Percentiles rank a stretch among this genome's conserved stretches.
Conservation (phyloP, 2,329 filamentous ascomycete species). For the Claviceps sp. region DNA sequence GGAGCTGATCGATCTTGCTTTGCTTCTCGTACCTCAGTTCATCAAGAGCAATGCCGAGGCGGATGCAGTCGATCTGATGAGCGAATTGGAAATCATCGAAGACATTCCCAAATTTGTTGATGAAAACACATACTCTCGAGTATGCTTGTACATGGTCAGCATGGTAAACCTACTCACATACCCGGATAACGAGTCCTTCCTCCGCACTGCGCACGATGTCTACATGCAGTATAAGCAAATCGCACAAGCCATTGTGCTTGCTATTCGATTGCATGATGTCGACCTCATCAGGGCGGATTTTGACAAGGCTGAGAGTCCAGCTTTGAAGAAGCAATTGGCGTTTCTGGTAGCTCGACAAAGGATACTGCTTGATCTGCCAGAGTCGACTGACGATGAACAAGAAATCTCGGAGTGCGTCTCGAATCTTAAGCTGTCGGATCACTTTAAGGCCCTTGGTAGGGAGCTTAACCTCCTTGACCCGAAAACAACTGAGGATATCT, state of each 20-base stretch:
- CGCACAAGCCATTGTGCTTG: slow-evolving; percentile 84
- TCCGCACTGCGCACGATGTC: slow-evolving; percentile 83
- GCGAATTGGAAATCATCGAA: slow-evolving; percentile 94
- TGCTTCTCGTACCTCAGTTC: slow-evolving; percentile 83
- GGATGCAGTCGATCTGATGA: slow-evolving; percentile 92
- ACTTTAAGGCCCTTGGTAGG: slow-evolving; percentile 89
- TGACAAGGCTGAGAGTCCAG: slow-evolving; percentile 62
- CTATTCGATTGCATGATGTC: slow-evolving; percentile 82
- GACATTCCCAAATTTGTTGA: slow-evolving; percentile 80
- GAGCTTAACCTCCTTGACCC: slow-evolving; percentile 95
- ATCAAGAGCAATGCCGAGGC: slow-evolving; percentile 96
- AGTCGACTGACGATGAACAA: slow-evolving; percentile 54
- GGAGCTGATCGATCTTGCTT: slow-evolving; percentile 73
- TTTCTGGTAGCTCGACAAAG: slow-evolving; percentile 87
- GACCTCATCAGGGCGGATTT: slow-evolving; percentile 75
- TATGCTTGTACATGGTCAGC: slow-evolving; percentile 96
- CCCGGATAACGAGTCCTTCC: slow-evolving; percentile 91
- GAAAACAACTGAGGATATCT: slow-evolving; percentile 95
- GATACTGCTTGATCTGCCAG: slow-evolving; percentile 62
- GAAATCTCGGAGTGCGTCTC: slow-evolving; percentile 72
- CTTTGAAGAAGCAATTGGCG: slow-evolving; percentile 83
- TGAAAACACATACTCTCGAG: slow-evolving; percentile 82
- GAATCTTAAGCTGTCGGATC: slow-evolving; percentile 75
- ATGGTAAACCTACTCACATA: slow-evolving; percentile 98
- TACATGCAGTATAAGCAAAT: slow-evolving; percentile 89